Conservation (phyloP, 1,284 basidiomycete species). For the Polyporus tsugae region DNA sequence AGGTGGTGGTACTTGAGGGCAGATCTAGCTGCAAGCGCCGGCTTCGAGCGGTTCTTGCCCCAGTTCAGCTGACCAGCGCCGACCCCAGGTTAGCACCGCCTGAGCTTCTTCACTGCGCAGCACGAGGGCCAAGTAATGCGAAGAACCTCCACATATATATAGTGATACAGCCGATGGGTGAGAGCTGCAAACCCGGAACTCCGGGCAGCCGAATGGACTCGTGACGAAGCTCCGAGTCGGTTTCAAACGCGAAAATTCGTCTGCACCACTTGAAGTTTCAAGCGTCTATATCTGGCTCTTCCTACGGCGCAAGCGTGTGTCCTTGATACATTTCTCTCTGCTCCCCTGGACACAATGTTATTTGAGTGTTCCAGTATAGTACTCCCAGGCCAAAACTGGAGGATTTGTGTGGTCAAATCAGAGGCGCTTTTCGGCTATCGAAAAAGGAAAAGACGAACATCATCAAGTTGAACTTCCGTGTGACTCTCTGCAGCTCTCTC, state of each 20-base stretch:
- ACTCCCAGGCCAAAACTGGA: too few relatives aligned
- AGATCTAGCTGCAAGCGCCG: not conserved
- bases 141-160: conserved; percentile 1
- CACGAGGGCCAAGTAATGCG: not conserved
- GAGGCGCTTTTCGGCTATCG: not conserved
- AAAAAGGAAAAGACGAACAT: not conserved
- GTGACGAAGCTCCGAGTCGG: conserved; percentile 11
- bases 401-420: too few relatives aligned
- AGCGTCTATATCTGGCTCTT: too few relatives aligned
- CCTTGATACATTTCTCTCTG: too few relatives aligned
- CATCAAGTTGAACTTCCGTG: not conserved
- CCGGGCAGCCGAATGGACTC: not conserved
- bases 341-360: too few relatives aligned
- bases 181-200: not conserved
- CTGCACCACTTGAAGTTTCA: too few relatives aligned
- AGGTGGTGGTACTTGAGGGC: not conserved
- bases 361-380: too few relatives aligned
- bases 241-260: not conserved
- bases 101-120: not conserved
- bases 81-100: conserved; percentile 13
- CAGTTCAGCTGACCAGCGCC: conserved; percentile 11
- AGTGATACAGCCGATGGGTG: not conserved
- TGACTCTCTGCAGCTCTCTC: not conserved
- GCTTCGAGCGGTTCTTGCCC: not conserved
- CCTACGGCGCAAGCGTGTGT: too few relatives aligned